Evolutionary conservation across 2,329 filamentous ascomycete species (phyloP).

Genomic region (Verticillium dahliae): DNA sequence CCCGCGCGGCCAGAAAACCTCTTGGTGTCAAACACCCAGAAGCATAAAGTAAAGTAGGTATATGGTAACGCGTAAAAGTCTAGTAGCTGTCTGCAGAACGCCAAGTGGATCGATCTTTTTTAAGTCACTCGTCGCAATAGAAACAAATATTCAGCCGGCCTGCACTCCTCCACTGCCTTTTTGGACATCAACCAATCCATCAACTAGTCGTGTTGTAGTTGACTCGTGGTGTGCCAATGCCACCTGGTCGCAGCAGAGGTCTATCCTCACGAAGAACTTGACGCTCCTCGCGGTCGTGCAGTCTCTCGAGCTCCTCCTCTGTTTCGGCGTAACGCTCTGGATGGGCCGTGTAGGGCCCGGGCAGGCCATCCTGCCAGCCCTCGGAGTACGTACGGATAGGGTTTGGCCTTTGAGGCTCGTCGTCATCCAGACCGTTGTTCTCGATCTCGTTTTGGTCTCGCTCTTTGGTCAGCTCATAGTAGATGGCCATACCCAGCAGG

Average conservation of each 20-base stretch:
- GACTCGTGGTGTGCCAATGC: slow-evolving; percentile 38
- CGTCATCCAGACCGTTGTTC: neutral
- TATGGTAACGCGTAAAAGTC: neutral
- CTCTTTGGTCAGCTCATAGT: slow-evolving; percentile 55
- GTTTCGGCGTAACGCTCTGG: slow-evolving; percentile 45
- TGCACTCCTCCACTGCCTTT: neutral
- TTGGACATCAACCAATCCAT: neutral
- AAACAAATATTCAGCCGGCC: neutral
- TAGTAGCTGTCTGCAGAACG: neutral
- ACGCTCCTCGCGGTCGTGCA: slow-evolving; percentile 43
- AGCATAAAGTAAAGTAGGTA: neutral
- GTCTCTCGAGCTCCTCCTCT: slow-evolving; percentile 43
- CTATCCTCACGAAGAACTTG: slow-evolving; percentile 44
- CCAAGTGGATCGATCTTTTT: neutral
- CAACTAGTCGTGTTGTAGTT: slow-evolving; percentile 27
- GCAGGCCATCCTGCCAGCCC: slow-evolving; percentile 43
- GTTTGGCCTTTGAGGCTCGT: slow-evolving; percentile 23
- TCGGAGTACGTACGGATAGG: slow-evolving; percentile 40
- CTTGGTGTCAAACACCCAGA: slow-evolving; percentile 9
- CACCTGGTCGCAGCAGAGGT: slow-evolving; percentile 41
- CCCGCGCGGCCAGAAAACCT: no score
- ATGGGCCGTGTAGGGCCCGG: slow-evolving; percentile 44
- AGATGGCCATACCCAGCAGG: slow-evolving; percentile 72
- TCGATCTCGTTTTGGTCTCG: slow-evolving; percentile 18
- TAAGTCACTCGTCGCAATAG: neutral